Evolutionary conservation across 2,329 filamentous ascomycete genomes (phyloP), one percentile per base, ranked within the genome.

Genomic region (Colletotrichum coccodes): DNA sequence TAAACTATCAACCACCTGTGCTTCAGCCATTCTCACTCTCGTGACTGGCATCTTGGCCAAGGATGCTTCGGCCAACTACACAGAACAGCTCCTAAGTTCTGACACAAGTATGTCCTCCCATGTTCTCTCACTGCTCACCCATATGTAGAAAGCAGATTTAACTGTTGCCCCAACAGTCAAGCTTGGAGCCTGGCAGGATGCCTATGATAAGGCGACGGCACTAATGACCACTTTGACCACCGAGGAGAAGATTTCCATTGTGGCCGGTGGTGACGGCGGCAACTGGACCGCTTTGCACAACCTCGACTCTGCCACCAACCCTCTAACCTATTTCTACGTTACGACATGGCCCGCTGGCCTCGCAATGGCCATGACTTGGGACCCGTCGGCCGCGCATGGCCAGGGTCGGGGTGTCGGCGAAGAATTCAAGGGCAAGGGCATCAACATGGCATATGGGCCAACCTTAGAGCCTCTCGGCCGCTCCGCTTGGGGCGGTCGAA

Each of bases 331-430:
- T 64, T 74, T 70, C 63, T 73, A 73, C 42, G 74, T 76, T n/a
- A 77, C 75, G 14, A 75, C 72, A 5, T 76, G 73, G 71, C 88
- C 92, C 1, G 89, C 91, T 1, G 92, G 91, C 56, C 83, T 93
- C 68, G 92, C 90, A 60, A 86, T 90, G 14, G 92, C 90, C 7
- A 91, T 92, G 1, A 92, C 92, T 1, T 95, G 91, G 88, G 90
- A 92, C 75, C 87, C 88, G 54, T 80, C 85, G 18, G 83, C 94
- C 40, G 89, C 92, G 58, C 90, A 91, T 73, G 82, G 85, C 38
- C 87, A 92, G 57, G 94, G 90, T 36, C 81, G 87, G 59, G 91
- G 90, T 54, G 62, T 70, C 21, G 75, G 72, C 54, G 67, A 58
- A 2, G 74, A 71, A 58, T 74, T 68, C 64, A 73, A 68, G 49